Evolutionary conservation across 306 rosid species (phyloP), one percentile per base, ranked within the genome.

Genomic region (Pueraria montana): DNA sequence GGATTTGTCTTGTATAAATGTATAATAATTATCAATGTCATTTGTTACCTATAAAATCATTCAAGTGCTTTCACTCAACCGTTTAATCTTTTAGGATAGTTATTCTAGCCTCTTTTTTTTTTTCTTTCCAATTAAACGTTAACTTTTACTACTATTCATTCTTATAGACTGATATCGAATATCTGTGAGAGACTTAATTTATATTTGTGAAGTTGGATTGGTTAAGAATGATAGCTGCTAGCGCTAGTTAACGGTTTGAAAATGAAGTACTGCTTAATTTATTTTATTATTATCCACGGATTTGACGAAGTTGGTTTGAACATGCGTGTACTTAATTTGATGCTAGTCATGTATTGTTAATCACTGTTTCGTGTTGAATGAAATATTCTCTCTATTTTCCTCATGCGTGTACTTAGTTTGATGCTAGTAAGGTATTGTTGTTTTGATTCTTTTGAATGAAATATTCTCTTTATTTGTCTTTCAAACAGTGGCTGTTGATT

Each of bases 221-320:
- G 84, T 73, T 49, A 38, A 55, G 46, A 70, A 12, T 70, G 11
- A 69, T 16, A 10, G 27, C 13, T 21, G 63, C 27, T 56, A 20
- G 12, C 9, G 63, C 27, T 56, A 20, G 12, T 56, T 8, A 4
- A 0, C 30, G 21, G 5, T 43, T 49, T 63, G 48, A 20, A 71
- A 21, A 40, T 17, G 17, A 30, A 50, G 45, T n/a, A 72, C 14
- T 14, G 18, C 48, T 26, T 17, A 30, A 50, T 32, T 34, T 65
- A 23, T 20, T 32, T 34, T 65, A 23, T 20, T 74, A 30, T 26
- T 20, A 55, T 16, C 50, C 66, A 74, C 36, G 12, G 6, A 80
- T 42, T 13, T 77, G 20, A 45, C 61, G 3, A 23, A 48, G 34
- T 17, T 14, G 32, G 32, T 45, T 45, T 11, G 1, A 8, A 38